These are phyloP conservation scores for Blastobotrys capitulatus DNA, from an alignment of 1,139 yeast genomes.

Conservation along the genomic window DNA sequence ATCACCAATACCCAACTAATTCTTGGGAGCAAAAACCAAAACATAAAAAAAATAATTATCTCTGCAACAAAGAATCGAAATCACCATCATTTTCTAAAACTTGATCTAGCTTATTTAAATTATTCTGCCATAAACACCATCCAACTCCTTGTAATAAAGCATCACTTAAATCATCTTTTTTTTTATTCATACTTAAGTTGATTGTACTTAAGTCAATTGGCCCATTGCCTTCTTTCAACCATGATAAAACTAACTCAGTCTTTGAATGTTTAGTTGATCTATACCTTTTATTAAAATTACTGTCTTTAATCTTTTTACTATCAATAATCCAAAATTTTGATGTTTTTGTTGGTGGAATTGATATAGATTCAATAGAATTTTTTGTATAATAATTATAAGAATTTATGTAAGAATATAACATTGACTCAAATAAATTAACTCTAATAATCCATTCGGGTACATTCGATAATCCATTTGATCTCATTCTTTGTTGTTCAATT, in stretches of 20 bases:
- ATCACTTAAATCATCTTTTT: conserved; percentile 53
- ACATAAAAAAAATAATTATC: neutral
- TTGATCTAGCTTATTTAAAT: conserved; percentile 15
- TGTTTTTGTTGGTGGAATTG: conserved; percentile 28
- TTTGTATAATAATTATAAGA: conserved; percentile 9
- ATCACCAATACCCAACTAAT: too few relatives aligned
- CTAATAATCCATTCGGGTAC: conserved; percentile 48
- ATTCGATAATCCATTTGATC: conserved; percentile 42
- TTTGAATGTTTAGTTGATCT: conserved; percentile 17
- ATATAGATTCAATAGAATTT: neutral
- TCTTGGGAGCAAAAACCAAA: neutral
- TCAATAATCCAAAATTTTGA: conserved; percentile 30
- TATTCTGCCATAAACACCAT: conserved; percentile 45
- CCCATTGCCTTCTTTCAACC: conserved; percentile 16
- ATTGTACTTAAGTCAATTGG: conserved; percentile 6
- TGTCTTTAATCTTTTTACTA: conserved; percentile 11
- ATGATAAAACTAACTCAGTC: conserved; percentile 19
- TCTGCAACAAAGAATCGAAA: neutral
- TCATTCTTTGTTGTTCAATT: conserved; percentile 51
- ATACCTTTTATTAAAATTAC: conserved; percentile 12
- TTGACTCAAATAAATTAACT: conserved; percentile 49
- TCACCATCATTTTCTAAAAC: neutral
- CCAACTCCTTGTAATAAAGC: conserved; percentile 53
- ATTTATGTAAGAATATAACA: conserved; percentile 38
- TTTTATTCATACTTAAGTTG: conserved; percentile 5